phyloP scores from a whole-genome alignment of 2,329 filamentous ascomycete species.

The Venturia asperata region DNA sequence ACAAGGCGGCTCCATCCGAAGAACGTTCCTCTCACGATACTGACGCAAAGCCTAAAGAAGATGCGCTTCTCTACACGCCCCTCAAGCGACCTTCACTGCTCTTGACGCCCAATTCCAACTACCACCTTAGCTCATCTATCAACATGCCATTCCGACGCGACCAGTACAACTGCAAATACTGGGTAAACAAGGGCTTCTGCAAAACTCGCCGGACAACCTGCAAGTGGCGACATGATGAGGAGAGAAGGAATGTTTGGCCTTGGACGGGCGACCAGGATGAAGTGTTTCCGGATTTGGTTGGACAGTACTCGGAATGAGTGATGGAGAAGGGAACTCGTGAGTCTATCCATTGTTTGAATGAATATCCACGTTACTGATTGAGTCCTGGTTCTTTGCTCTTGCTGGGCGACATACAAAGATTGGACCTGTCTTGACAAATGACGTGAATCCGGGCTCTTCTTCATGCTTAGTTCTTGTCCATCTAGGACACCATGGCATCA shows the following conservation, averaged over 20 bases:
- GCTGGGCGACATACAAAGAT: no score
- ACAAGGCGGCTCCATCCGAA: background rate
- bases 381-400: background rate
- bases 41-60: background rate
- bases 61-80: background rate
- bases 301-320: conserved; percentile 3
- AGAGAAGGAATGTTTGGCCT: conserved; percentile 14
- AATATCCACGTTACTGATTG: background rate
- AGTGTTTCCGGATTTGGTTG: conserved; percentile 9
- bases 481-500: background rate
- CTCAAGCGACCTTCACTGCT: background rate
- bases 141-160: background rate
- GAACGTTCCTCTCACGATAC: background rate
- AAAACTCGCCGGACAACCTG: background rate
- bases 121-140: background rate
- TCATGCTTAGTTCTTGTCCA: background rate
- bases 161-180: conserved; percentile 5
- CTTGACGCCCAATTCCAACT: background rate
- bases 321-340: background rate
- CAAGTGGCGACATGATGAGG: conserved; percentile 3
- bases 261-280: background rate
- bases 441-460: background rate
- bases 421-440: background rate
- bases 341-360: background rate
- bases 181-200: conserved; percentile 1